Percentiles rank a stretch among this genome's conserved stretches.
Conservation (phyloP, 768 basidiomycete species). For the Clitopilus hobsonii region DNA sequence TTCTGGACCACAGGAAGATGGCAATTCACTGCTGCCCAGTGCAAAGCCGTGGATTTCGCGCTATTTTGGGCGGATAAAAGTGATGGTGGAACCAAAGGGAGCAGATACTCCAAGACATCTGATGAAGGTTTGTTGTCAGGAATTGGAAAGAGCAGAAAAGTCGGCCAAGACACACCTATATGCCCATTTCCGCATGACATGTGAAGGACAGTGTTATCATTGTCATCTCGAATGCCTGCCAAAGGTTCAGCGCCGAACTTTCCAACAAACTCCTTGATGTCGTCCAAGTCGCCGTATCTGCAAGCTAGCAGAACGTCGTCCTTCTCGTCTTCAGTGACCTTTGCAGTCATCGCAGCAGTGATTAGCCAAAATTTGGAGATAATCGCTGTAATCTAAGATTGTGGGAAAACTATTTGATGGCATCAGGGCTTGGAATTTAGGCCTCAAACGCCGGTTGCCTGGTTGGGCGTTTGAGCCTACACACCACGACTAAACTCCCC, state of each 20-base stretch:
- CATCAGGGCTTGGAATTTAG: neutral
- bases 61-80: constrained; percentile 61
- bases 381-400: neutral
- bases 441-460: neutral
- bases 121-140: constrained; percentile 32
- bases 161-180: constrained; percentile 59
- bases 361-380: constrained; percentile 1
- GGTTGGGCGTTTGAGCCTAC: no score
- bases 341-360: neutral
- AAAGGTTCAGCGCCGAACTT: constrained; percentile 51
- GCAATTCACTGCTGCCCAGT: constrained; percentile 87
- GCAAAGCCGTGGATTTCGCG: constrained; percentile 78
- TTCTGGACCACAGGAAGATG: constrained; percentile 61
- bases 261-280: constrained; percentile 62
- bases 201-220: constrained; percentile 78
- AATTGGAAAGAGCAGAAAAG: constrained; percentile 4
- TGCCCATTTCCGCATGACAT: constrained; percentile 92
- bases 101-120: constrained; percentile 61
- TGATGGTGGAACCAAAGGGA: constrained; percentile 51
- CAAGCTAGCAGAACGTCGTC: constrained; percentile 79
- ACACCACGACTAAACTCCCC: no score
- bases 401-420: neutral
- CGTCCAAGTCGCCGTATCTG: constrained; percentile 85
- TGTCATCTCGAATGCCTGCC: constrained; percentile 56
- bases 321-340: constrained; percentile 44